Base-by-base conservation (phyloP, 352 stramenopile genomes). In the Globisporangium irregulare region DNA sequence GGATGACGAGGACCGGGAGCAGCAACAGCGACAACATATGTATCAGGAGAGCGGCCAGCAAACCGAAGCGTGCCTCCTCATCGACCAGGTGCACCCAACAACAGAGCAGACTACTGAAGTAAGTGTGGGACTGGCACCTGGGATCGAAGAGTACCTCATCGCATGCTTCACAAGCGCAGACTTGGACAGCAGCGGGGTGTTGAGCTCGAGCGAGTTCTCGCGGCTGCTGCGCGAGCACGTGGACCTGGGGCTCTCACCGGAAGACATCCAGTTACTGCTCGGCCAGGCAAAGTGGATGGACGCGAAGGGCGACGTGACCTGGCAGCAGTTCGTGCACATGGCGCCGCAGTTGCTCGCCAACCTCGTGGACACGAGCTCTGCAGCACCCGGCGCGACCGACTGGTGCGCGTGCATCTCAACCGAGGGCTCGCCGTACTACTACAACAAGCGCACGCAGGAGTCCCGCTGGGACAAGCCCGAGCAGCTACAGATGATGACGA, bases 401-500 rank as follows among this genome's bases (percentile, higher is more conserved):
- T 77, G 71, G 71, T 74, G 71, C 63, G 46, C 50, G 20, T 68
- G 67, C 14, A 68, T 66, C 20, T 67, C 67, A 20, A 22, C 25
- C 25, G 61, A 69, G 15, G 71, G 71, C 34, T 58, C 53, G 20
- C n/a, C 59, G n/a, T 77, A 77, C 64, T 77, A 72, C 60, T 77
- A 77, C 71, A 77, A 77, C 68, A 77, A 77, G 53, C 68, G 71
- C 14, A 77, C 71, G 50, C 71, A 77, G 46, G 59, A 67, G 59
- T 77, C 68, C 27, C 41, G 46, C 12, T 77, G 71, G 71, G 64
- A 59, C 12, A 58, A 59, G 15, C 64, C 50, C 20, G 48, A 55
- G 7, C 48, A 55, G 48, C n/a, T 25, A 25, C 48, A 55, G 48
- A 14, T 55, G 48, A 25, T 25, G 48, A 54, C 10, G 36, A 43